phyloP scores from a whole-genome alignment of 345 rosid species.

The Aquilaria yunnanensis region DNA sequence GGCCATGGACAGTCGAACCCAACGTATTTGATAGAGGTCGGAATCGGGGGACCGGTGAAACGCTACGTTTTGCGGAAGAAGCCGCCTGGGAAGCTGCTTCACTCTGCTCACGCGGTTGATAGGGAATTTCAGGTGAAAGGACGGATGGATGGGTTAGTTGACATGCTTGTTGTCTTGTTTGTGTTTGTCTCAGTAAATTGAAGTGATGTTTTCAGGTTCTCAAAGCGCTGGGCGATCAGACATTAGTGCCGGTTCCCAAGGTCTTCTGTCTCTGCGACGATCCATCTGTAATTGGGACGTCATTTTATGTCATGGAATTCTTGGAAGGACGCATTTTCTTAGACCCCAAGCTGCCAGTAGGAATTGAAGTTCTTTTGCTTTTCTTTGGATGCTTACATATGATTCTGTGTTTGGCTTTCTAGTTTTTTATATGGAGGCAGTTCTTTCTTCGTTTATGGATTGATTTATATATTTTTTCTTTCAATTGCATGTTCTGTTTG shows the following conservation, averaged over 20 bases:
- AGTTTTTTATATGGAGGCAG: background rate
- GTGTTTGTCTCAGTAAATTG: background rate
- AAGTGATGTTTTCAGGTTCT: constrained; percentile 44
- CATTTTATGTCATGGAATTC: constrained; percentile 94
- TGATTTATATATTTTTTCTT: background rate
- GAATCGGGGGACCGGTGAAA: constrained; percentile 38
- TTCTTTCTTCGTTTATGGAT: background rate
- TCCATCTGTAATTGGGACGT: constrained; percentile 66
- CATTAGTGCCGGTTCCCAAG: constrained; percentile 83
- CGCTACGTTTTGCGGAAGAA: constrained; percentile 92
- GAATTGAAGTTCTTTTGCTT: constrained; percentile 1
- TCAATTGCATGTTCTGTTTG: constrained; percentile 11
- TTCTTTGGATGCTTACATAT: background rate
- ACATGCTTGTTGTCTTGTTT: background rate
- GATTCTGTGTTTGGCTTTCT: constrained; percentile 1
- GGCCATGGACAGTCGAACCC: constrained; percentile 96
- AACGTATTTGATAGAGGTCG: constrained; percentile 65
- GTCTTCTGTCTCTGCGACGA: constrained; percentile 75
- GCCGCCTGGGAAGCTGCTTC: constrained; percentile 79
- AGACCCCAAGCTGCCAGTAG: constrained; percentile 67
- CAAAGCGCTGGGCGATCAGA: constrained; percentile 66
- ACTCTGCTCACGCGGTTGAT: constrained; percentile 93
- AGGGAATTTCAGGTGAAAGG: constrained; percentile 64
- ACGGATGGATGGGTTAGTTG: background rate
- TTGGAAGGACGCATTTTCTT: constrained; percentile 86